A percentile compares a stretch with the other conserved stretches of the same genome.
Conservation (phyloP, 1,139 yeast genomes). For the Williopsis jadinii region DNA sequence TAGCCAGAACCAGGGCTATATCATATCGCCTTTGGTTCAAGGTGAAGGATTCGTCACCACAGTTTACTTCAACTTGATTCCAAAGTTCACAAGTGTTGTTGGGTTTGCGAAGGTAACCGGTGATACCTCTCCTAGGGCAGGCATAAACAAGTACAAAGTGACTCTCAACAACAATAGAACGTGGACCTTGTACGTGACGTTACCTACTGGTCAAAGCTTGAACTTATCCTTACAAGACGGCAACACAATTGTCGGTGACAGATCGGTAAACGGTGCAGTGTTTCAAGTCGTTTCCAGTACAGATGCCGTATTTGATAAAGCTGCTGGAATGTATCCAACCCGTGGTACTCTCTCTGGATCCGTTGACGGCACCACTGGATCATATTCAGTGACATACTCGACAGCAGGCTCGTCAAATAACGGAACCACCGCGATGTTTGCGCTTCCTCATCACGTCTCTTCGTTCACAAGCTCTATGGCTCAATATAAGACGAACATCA, state of each 20-base stretch:
- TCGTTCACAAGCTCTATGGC: slow-evolving; percentile 28
- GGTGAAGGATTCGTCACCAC: slow-evolving; percentile 75
- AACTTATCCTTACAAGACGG: slow-evolving; percentile 40
- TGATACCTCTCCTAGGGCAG: slow-evolving; percentile 25
- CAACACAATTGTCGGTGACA: slow-evolving; percentile 43
- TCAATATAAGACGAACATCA: slow-evolving; percentile 28
- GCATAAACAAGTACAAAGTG: slow-evolving; percentile 35
- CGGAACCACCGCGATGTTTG: slow-evolving; percentile 37
- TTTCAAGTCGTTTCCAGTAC: slow-evolving; percentile 35
- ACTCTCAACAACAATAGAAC: slow-evolving; percentile 31
- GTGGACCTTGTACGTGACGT: slow-evolving; percentile 43
- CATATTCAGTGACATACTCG: slow-evolving; percentile 31
- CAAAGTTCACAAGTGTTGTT: slow-evolving; percentile 53
- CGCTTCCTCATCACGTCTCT: slow-evolving; percentile 63
- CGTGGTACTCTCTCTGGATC: slow-evolving; percentile 26
- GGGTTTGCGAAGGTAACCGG: slow-evolving; percentile 47
- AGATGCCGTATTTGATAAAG: slow-evolving; percentile 40
- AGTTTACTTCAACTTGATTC: slow-evolving; percentile 46
- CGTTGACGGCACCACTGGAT: slow-evolving; percentile 22
- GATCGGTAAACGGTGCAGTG: slow-evolving; percentile 27
- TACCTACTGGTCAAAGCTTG: slow-evolving; percentile 30
- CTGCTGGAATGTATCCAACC: slow-evolving; percentile 43
- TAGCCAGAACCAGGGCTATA: slow-evolving; percentile 20
- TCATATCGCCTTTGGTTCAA: slow-evolving; percentile 38
- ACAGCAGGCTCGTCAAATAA: slow-evolving; percentile 30